phyloP scores from a whole-genome alignment of 495 filamentous ascomycete species.

The Massariosphaeria phaeospora region DNA sequence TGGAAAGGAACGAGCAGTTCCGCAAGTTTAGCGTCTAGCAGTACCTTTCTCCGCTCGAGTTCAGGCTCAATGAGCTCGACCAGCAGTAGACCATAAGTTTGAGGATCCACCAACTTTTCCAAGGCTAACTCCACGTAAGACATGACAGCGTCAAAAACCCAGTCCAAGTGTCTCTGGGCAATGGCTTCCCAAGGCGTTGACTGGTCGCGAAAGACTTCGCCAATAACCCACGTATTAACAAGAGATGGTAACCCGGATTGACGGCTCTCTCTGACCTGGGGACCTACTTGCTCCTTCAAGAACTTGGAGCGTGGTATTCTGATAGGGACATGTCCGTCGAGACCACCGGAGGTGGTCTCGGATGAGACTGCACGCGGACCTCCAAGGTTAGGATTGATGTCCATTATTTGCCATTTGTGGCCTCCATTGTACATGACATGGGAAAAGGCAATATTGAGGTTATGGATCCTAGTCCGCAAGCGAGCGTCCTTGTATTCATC shows the following conservation, averaged over 20 bases:
- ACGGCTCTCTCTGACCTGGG: constrained; percentile 2
- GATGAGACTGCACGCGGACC: no score
- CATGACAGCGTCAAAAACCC: constrained; percentile 3
- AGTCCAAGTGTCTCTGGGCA: background rate
- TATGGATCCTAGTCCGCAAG: constrained; percentile 13
- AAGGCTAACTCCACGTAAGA: constrained; percentile 6
- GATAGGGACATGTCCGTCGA: background rate
- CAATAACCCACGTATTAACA: constrained; percentile 5
- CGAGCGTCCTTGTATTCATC: constrained; percentile 39
- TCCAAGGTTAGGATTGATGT: no score
- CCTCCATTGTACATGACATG: constrained; percentile 13
- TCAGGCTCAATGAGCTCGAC: background rate
- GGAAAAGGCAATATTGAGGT: constrained; percentile 21
- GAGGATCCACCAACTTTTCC: constrained; percentile 1
- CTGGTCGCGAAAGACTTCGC: constrained; percentile 13
- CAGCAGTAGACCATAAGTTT: background rate
- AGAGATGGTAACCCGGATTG: constrained; percentile 1
- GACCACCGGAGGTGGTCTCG: background rate
- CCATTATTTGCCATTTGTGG: constrained; percentile 11
- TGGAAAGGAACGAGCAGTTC: constrained; percentile 6
- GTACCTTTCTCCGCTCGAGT: background rate
- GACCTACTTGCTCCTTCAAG: background rate
- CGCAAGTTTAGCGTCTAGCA: background rate
- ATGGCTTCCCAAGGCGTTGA: constrained; percentile 5
- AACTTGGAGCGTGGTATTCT: background rate